Evolutionary conservation across 148 eudicot species (phyloP).

Genomic region (Gaultheria prostrata): DNA sequence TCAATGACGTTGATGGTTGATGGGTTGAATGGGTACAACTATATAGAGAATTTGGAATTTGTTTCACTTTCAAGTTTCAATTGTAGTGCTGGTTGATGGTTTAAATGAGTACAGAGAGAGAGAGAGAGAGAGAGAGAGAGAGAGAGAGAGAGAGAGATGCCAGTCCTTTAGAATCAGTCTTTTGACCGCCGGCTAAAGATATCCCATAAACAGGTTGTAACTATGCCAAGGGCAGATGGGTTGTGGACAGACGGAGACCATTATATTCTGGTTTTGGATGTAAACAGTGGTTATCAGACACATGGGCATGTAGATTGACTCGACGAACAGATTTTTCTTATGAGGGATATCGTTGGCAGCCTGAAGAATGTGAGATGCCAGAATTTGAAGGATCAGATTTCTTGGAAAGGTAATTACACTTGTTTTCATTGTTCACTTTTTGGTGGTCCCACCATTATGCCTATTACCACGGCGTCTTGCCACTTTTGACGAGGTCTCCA

Average conservation of each 20-base stretch:
- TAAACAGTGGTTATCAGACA: conserved; percentile 62
- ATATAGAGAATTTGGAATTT: no score
- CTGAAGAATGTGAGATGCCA: conserved; percentile 58
- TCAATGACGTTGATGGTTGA: background rate
- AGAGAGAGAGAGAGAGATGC: no score
- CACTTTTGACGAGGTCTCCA: background rate
- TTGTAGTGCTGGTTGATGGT: no score
- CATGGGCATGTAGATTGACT: conserved; percentile 69
- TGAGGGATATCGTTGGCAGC: conserved; percentile 61
- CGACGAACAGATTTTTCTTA: conserved; percentile 61
- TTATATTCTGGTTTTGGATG: conserved; percentile 60
- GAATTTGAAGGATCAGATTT: conserved; percentile 43
- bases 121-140: no score
- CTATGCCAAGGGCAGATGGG: conserved; percentile 67
- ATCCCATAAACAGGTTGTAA: conserved; percentile 42
- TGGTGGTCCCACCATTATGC: background rate
- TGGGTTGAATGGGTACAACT: background rate
- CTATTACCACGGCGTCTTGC: background rate
- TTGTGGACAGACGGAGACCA: conserved; percentile 43
- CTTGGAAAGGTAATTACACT: conserved; percentile 39
- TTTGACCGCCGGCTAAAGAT: background rate
- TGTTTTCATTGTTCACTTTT: background rate
- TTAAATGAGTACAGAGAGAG: no score
- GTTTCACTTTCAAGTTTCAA: no score
- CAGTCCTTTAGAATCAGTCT: background rate